These are phyloP conservation scores for Diaporthe sp. DNA, from an alignment of 2,329 filamentous ascomycete genomes.

Conservation along the genomic window DNA sequence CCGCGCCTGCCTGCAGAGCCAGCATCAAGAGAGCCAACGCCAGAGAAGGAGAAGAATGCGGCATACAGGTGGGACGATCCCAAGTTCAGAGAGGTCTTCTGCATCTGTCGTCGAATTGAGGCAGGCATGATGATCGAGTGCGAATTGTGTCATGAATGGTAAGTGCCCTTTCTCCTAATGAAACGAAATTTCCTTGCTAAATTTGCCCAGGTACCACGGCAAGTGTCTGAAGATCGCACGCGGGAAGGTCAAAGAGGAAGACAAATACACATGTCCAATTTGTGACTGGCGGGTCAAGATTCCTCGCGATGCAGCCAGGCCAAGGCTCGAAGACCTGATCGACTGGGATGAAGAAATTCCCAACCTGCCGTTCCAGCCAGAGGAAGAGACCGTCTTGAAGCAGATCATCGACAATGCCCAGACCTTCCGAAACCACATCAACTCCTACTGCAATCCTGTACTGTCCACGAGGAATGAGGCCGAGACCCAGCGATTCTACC, in stretches of 20 bases:
- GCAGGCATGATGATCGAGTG: slow-evolving; percentile 99
- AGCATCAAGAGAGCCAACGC: slow-evolving; percentile 82
- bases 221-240: slow-evolving; percentile 98
- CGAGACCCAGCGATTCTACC: slow-evolving; percentile 91
- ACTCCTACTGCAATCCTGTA: slow-evolving; percentile 83
- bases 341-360: slow-evolving; percentile 87
- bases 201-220: slow-evolving; percentile 83
- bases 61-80: slow-evolving; percentile 72
- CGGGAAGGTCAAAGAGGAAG: slow-evolving; percentile 97
- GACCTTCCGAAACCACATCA: slow-evolving; percentile 86
- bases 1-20: slow-evolving; percentile 93
- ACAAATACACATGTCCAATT: slow-evolving; percentile 98
- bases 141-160: slow-evolving; percentile 98
- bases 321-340: slow-evolving; percentile 91
- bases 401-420: slow-evolving; percentile 88
- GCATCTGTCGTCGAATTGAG: slow-evolving; percentile 92
- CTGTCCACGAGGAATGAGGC: slow-evolving; percentile 88
- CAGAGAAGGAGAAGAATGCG: slow-evolving; percentile 52
- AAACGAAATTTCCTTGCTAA: neutral
- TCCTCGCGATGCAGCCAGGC: slow-evolving; percentile 92
- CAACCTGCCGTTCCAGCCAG: slow-evolving; percentile 89
- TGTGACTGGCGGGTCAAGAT: slow-evolving; percentile 98
- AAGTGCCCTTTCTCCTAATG: slow-evolving; percentile 51
- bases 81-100: slow-evolving; percentile 86
- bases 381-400: slow-evolving; percentile 89